These are phyloP conservation scores for Wickerhamiella dianesei DNA, from an alignment of 805 yeast species.

Conservation along the genomic window DNA sequence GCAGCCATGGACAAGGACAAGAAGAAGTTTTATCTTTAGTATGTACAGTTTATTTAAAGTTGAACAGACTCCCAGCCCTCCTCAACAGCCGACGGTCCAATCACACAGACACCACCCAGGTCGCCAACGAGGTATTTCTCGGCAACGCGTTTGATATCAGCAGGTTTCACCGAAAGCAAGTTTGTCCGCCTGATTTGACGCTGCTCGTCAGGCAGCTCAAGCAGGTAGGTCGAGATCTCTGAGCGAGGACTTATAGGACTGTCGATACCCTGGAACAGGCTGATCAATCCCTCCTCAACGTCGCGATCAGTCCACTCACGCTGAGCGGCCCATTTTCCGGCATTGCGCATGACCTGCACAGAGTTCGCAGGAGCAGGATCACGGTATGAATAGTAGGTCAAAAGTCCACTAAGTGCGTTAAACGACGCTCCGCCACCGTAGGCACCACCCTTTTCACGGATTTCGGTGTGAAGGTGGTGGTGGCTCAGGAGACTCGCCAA, in stretches of 20 bases:
- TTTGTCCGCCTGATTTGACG: slow-evolving; percentile 66
- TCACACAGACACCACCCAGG: slow-evolving; percentile 12
- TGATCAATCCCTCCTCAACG: slow-evolving; percentile 76
- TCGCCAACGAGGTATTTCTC: slow-evolving; percentile 41
- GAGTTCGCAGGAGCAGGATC: slow-evolving; percentile 81
- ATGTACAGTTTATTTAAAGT: slow-evolving; percentile 2
- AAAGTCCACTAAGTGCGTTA: slow-evolving; percentile 66
- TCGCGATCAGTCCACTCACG: slow-evolving; percentile 49
- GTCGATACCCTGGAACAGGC: slow-evolving; percentile 83
- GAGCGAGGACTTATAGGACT: slow-evolving; percentile 71
- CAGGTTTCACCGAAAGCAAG: slow-evolving; percentile 49
- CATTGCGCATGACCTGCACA: slow-evolving; percentile 40
- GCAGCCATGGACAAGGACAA: slow-evolving; percentile 95
- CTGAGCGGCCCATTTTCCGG: slow-evolving; percentile 37
- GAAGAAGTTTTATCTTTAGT: slow-evolving; percentile 70
- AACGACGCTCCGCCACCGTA: slow-evolving; percentile 91
- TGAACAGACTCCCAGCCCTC: slow-evolving; percentile 8
- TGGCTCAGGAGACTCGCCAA: slow-evolving; percentile 69
- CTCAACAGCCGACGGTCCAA: slow-evolving; percentile 15
- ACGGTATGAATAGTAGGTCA: slow-evolving; percentile 78
- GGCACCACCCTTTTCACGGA: slow-evolving; percentile 94
- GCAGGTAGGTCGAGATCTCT: slow-evolving; percentile 60
- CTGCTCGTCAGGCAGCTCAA: slow-evolving; percentile 64
- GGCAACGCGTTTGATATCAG: slow-evolving; percentile 53
- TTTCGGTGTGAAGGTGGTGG: slow-evolving; percentile 72